phyloP scores from a whole-genome alignment of 1,284 basidiomycete species.

The Cystobasidiaceae sp. region DNA sequence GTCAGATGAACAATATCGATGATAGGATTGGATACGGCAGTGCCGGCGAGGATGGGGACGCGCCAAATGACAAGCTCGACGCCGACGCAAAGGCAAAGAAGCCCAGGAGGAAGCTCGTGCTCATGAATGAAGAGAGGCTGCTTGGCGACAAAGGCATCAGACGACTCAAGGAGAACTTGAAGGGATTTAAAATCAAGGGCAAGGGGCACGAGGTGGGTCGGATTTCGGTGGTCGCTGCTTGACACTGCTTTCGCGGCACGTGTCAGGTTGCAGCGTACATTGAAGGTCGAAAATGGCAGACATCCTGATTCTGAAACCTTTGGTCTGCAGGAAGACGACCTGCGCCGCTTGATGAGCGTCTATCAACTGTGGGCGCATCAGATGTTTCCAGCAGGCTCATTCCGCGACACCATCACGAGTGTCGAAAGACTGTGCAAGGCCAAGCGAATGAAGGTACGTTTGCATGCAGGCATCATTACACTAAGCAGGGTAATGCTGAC shows the following conservation, averaged over 20 bases:
- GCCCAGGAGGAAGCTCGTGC: slow-evolving; percentile 26
- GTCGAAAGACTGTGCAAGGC: slow-evolving; percentile 81
- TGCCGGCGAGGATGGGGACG: slow-evolving; percentile 49
- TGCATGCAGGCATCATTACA: neutral
- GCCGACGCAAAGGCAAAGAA: slow-evolving; percentile 50
- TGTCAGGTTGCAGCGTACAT: too few species aligned
- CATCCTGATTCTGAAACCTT: neutral
- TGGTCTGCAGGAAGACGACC: slow-evolving; percentile 60
- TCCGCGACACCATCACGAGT: slow-evolving; percentile 70
- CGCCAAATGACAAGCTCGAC: slow-evolving; percentile 62
- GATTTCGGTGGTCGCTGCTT: too few species aligned
- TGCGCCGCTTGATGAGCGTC: slow-evolving; percentile 67
- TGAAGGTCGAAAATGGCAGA: neutral
- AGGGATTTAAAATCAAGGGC: slow-evolving; percentile 69
- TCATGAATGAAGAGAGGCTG: slow-evolving; percentile 49
- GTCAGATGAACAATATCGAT: neutral
- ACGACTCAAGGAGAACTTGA: slow-evolving; percentile 63
- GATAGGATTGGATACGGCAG: slow-evolving; percentile 1
- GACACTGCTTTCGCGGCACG: too few species aligned
- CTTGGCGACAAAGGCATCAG: slow-evolving; percentile 70
- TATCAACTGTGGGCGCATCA: slow-evolving; percentile 90
- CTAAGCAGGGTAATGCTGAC: neutral
- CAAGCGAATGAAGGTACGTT: slow-evolving; percentile 69
- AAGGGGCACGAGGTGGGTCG: slow-evolving; percentile 85
- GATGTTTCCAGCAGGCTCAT: slow-evolving; percentile 79